Conservation (phyloP, 2,329 filamentous ascomycete genomes). For the Fusarium guadeloupense region DNA sequence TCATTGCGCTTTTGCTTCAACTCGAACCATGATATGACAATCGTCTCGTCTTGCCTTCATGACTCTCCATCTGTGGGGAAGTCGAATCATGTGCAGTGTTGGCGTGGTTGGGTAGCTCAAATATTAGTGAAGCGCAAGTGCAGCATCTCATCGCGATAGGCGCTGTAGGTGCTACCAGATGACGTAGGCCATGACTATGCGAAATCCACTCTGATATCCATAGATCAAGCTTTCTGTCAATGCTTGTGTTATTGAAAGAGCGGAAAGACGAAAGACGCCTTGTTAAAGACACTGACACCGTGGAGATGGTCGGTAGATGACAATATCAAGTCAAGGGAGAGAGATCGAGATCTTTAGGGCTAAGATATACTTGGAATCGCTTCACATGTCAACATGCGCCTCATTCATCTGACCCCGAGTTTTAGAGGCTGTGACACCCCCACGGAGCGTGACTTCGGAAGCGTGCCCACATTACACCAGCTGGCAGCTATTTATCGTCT, state of each 20-base stretch:
- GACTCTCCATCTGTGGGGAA: constrained; percentile 20
- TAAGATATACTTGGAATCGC: constrained; percentile 16
- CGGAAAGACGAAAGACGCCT: constrained; percentile 2
- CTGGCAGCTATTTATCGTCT: neutral
- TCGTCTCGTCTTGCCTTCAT: neutral
- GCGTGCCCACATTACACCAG: constrained; percentile 22
- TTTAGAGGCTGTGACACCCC: constrained; percentile 23
- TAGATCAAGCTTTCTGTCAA: constrained; percentile 21
- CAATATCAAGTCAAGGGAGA: neutral
- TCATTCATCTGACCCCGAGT: constrained; percentile 28
- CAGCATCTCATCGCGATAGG: constrained; percentile 32
- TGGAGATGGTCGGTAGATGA: neutral
- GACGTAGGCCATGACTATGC: constrained; percentile 38
- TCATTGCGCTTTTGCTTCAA: neutral
- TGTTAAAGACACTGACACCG: neutral
- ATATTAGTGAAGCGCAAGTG: constrained; percentile 19
- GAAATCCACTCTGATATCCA: constrained; percentile 17
- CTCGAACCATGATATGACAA: constrained; percentile 11
- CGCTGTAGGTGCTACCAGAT: constrained; percentile 36
- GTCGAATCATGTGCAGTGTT: constrained; percentile 27
- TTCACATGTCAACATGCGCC: constrained; percentile 31
- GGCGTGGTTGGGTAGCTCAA: constrained; percentile 7
- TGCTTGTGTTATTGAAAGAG: constrained; percentile 2
- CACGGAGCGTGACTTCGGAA: constrained; percentile 30
- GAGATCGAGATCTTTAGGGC: constrained; percentile 23